A percentile compares a stretch with the other conserved stretches of the same genome.
These are phyloP conservation scores for Trypethelium eluteriae DNA, from an alignment of 495 filamentous ascomycete genomes.

Conservation along the genomic window DNA sequence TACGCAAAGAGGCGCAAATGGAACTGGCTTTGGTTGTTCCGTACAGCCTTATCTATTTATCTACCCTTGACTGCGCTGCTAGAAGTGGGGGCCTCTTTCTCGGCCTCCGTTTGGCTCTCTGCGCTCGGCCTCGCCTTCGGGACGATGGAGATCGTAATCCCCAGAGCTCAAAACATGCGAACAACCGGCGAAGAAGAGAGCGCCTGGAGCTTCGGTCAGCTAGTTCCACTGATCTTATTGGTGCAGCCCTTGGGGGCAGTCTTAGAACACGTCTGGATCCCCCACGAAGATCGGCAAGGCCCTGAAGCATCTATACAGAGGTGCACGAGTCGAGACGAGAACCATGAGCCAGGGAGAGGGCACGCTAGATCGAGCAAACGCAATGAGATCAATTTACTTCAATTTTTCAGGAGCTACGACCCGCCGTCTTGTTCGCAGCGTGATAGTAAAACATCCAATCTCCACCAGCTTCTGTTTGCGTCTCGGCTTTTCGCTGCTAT, in stretches of 20 bases:
- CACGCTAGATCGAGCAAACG: too few species aligned
- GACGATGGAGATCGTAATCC: not conserved
- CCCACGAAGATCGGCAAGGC: too few species aligned
- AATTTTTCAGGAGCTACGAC: too few species aligned
- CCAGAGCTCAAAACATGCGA: not conserved
- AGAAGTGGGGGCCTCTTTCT: not conserved
- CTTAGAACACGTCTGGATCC: not conserved
- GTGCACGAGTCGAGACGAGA: too few species aligned
- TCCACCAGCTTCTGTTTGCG: too few species aligned
- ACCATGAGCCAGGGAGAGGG: too few species aligned
- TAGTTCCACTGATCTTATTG: not conserved
- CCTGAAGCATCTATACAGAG: too few species aligned
- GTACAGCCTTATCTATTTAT: not conserved
- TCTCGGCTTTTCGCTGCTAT: too few species aligned
- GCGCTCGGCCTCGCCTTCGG: not conserved
- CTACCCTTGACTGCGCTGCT: not conserved
- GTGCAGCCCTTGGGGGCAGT: not conserved
- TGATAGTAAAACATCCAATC: too few species aligned
- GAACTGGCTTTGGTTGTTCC: not conserved
- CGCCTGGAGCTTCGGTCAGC: not conserved
- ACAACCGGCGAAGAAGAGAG: not conserved
- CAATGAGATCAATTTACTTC: too few species aligned
- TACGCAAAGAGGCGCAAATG: not conserved
- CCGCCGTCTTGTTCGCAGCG: too few species aligned
- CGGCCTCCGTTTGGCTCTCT: not conserved